These are phyloP conservation scores for Nothopassalora personata DNA, from an alignment of 2,329 filamentous ascomycete genomes.

Conservation along the genomic window DNA sequence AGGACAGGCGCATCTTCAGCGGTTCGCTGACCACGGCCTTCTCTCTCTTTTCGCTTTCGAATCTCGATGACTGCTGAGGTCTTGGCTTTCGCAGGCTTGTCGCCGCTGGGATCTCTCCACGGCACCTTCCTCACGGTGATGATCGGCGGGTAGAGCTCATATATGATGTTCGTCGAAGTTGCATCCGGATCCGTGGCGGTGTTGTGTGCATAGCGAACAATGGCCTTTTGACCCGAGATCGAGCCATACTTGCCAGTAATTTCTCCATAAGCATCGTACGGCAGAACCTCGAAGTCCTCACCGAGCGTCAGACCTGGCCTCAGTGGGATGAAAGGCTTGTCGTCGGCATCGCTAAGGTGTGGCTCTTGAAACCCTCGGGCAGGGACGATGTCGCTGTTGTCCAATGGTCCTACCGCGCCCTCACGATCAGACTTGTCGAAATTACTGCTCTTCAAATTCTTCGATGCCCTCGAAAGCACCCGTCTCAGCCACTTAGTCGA, in stretches of 20 bases:
- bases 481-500: conserved; percentile 73
- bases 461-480: conserved; percentile 61
- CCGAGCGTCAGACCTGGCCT: conserved; percentile 58
- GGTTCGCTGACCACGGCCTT: conserved; percentile 21
- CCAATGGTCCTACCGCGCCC: conserved; percentile 69
- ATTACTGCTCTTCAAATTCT: conserved; percentile 52
- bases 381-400: conserved; percentile 74
- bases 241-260: conserved; percentile 79
- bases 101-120: conserved; percentile 29
- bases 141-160: conserved; percentile 78
- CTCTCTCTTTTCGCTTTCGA: conserved; percentile 14
- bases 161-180: conserved; percentile 62
- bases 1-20: conserved; percentile 57
- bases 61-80: conserved; percentile 4
- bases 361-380: conserved; percentile 27
- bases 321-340: conserved; percentile 60
- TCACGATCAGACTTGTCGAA: conserved; percentile 55
- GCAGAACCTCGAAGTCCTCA: conserved; percentile 73
- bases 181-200: conserved; percentile 53
- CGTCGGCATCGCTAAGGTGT: conserved; percentile 21
- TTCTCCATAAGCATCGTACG: conserved; percentile 73
- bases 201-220: conserved; percentile 73
- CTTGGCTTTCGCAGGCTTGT: conserved; percentile 36
- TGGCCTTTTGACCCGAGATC: conserved; percentile 59
- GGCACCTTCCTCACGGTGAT: conserved; percentile 79